Conservation (phyloP, 306 rosid species). For the Quercus berberidifolia region DNA sequence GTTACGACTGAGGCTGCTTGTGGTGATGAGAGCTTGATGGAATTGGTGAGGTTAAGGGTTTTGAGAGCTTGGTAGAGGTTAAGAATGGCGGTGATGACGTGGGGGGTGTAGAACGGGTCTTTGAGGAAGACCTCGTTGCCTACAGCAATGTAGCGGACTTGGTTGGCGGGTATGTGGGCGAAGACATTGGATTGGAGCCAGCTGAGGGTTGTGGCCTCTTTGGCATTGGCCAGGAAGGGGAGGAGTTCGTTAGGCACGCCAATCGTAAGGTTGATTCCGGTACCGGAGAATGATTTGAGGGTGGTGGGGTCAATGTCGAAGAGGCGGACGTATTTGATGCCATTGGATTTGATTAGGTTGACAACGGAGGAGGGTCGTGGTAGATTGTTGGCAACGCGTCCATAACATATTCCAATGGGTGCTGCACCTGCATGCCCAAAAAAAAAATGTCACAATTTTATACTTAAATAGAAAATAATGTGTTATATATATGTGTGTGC, state of each 20-base stretch:
- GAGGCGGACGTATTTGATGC: conserved; percentile 14
- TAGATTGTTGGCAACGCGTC: conserved; percentile 25
- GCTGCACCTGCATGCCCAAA: not conserved
- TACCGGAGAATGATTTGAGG: conserved; percentile 16
- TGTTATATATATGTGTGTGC: fast-evolving
- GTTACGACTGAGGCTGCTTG: conserved; percentile 19
- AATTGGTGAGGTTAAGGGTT: conserved; percentile 15
- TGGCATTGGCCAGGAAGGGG: conserved; percentile 20
- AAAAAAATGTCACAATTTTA: not conserved
- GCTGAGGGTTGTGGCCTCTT: not conserved
- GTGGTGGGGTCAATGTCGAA: conserved; percentile 19
- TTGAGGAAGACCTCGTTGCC: conserved; percentile 31
- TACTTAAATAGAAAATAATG: not conserved
- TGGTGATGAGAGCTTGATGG: conserved; percentile 29
- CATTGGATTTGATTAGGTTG: conserved; percentile 16
- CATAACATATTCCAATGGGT: conserved; percentile 28
- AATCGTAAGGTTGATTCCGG: conserved; percentile 16
- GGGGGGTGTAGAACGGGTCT: conserved; percentile 26
- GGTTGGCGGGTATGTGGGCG: not conserved
- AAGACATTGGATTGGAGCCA: conserved; percentile 33
- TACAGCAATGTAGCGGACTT: conserved; percentile 28
- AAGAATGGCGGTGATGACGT: conserved; percentile 25
- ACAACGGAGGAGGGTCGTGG: conserved; percentile 1
- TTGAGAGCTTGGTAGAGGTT: conserved; percentile 32
- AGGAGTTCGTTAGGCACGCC: conserved; percentile 39